phyloP scores from a whole-genome alignment of 202 grass and related monocot species.

The Digitaria exilis region DNA sequence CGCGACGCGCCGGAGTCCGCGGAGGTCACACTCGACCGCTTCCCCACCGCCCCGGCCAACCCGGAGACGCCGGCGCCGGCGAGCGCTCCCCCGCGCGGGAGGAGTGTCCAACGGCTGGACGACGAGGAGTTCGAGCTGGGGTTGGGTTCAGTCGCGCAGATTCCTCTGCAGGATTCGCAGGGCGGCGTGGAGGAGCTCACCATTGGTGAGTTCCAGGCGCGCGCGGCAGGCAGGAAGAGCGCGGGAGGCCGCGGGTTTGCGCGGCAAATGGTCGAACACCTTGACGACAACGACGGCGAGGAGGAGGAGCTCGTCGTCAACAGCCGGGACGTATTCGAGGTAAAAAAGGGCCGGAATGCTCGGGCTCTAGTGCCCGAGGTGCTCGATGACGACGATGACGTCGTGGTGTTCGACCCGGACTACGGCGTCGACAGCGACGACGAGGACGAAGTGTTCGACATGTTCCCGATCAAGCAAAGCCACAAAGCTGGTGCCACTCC shows the following conservation, averaged over 20 bases:
- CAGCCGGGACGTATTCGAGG: slow-evolving; percentile 43
- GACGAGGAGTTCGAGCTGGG: slow-evolving; percentile 21
- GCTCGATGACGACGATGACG: slow-evolving; percentile 28
- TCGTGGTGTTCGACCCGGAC: slow-evolving; percentile 56
- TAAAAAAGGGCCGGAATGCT: background rate
- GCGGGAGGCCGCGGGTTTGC: slow-evolving; percentile 38
- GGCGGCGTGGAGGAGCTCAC: slow-evolving; percentile 22
- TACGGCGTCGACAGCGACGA: slow-evolving; percentile 44
- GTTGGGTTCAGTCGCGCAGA: slow-evolving; percentile 29
- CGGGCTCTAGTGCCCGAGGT: slow-evolving; percentile 1
- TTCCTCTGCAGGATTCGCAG: background rate
- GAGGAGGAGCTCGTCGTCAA: slow-evolving; percentile 42
- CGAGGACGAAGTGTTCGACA: slow-evolving; percentile 33
- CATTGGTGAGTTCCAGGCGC: slow-evolving; percentile 30
- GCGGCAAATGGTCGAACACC: slow-evolving; percentile 49
- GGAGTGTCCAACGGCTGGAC: slow-evolving; percentile 24
- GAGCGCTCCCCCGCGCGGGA: slow-evolving; percentile 23
- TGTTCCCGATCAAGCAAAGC: background rate
- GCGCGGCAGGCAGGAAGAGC: slow-evolving; percentile 29
- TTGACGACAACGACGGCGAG: slow-evolving; percentile 28
- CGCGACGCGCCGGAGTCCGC: slow-evolving; percentile 50
- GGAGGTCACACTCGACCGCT: slow-evolving; percentile 70
- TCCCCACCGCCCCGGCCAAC: slow-evolving; percentile 42
- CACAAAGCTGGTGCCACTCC: background rate
- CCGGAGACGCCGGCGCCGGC: slow-evolving; percentile 10